phyloP scores from a whole-genome alignment of 495 filamentous ascomycete genomes.

The Parathielavia appendiculata region DNA sequence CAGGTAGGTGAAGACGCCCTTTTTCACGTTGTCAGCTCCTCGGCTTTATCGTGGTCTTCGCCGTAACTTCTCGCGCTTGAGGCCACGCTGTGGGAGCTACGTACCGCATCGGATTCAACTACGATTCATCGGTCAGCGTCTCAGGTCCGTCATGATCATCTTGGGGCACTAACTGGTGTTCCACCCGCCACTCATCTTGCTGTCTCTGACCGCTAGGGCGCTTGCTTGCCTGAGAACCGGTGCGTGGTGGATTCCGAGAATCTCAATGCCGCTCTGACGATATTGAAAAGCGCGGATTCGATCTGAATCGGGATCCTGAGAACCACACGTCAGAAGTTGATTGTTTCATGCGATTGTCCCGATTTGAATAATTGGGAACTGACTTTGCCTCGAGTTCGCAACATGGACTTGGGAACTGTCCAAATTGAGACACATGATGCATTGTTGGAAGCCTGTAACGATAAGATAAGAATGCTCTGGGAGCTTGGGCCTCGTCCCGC shows the following conservation, averaged over 20 bases:
- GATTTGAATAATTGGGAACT: too few relatives aligned
- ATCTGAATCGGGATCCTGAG: not conserved
- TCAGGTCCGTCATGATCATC: not conserved
- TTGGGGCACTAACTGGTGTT: slow-evolving; percentile 46
- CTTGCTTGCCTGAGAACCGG: too few relatives aligned
- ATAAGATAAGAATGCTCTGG: too few relatives aligned
- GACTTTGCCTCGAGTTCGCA: too few relatives aligned
- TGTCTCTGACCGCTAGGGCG: slow-evolving; percentile 1
- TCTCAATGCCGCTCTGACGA: not conserved
- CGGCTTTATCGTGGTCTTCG: slow-evolving; percentile 1
- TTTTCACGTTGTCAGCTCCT: slow-evolving; percentile 11
- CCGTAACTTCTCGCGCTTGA: not conserved
- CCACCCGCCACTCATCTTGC: slow-evolving; percentile 55
- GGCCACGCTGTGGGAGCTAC: slow-evolving; percentile 26
- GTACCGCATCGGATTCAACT: slow-evolving; percentile 92
- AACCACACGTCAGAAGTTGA: not conserved
- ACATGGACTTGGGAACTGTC: too few relatives aligned
- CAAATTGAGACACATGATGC: too few relatives aligned
- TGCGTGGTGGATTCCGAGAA: not conserved
- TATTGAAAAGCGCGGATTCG: too few relatives aligned
- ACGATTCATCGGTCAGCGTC: slow-evolving; percentile 42
- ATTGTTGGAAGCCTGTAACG: too few relatives aligned
- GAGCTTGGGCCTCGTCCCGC: too few relatives aligned
- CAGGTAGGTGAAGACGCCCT: slow-evolving; percentile 97
- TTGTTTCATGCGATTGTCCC: not conserved